These are phyloP conservation scores for Dothistroma pini DNA, from an alignment of 2,329 filamentous ascomycete genomes.

Conservation along the genomic window DNA sequence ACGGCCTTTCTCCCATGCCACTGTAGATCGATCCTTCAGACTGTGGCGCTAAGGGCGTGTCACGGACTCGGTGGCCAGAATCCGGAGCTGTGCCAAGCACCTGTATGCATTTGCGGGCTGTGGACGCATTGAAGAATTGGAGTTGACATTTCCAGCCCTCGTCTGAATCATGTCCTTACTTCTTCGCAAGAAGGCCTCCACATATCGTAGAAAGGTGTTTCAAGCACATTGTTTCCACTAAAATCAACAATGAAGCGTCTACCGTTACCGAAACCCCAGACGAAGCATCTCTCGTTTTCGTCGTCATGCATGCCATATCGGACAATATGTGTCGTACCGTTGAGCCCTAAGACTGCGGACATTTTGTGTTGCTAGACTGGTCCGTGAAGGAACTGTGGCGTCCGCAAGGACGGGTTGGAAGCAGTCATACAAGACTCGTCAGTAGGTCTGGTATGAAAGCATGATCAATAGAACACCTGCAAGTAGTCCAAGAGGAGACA, in stretches of 20 bases:
- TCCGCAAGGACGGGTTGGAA: too few species aligned
- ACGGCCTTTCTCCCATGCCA: too few species aligned
- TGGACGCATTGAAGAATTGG: too few species aligned
- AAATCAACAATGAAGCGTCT: conserved; percentile 8
- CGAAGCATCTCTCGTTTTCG: conserved; percentile 6
- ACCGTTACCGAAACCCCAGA: conserved; percentile 11
- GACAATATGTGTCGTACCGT: conserved; percentile 11
- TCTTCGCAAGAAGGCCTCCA: conserved; percentile 9
- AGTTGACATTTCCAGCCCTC: background rate
- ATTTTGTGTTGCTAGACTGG: background rate
- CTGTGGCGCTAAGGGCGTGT: too few species aligned
- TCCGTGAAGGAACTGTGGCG: too few species aligned
- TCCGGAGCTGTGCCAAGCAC: too few species aligned
- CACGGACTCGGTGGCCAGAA: too few species aligned
- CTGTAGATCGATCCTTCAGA: too few species aligned
- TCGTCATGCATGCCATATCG: conserved; percentile 12
- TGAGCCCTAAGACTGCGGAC: conserved; percentile 9
- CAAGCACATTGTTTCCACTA: conserved; percentile 3
- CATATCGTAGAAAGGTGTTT: conserved; percentile 9
- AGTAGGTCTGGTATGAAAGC: background rate
- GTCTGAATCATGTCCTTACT: background rate
- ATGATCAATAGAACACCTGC: background rate
- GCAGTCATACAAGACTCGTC: background rate
- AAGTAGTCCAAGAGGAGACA: background rate
- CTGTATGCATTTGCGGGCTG: too few species aligned